Conservation (phyloP, 129 eudicot species). For the Helichrysum umbraculigerum region DNA sequence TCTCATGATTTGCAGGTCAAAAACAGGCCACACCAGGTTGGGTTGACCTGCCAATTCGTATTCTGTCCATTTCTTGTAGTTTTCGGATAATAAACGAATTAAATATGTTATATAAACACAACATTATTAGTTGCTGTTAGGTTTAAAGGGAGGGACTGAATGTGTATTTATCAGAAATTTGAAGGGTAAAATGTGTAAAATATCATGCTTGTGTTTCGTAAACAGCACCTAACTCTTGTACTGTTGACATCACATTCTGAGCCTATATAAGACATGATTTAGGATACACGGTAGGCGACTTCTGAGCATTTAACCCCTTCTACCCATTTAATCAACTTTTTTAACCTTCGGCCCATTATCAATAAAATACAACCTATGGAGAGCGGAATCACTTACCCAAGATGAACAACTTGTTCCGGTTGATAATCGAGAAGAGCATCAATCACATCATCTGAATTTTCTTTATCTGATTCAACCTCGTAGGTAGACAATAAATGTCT, state of each 20-base stretch:
- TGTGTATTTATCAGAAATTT: too few species aligned
- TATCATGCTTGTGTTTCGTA: too few species aligned
- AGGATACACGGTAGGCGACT: background rate
- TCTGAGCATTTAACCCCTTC: background rate
- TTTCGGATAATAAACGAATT: background rate
- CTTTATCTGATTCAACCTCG: slow-evolving; percentile 60
- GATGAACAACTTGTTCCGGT: slow-evolving; percentile 45
- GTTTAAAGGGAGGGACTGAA: too few species aligned
- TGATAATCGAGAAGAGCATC: slow-evolving; percentile 39
- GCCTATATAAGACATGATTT: background rate
- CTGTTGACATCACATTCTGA: too few species aligned
- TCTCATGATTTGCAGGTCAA: background rate
- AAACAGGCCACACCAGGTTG: background rate
- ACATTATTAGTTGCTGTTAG: too few species aligned
- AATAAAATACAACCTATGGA: background rate
- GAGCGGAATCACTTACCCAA: slow-evolving; percentile 30
- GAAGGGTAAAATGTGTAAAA: too few species aligned
- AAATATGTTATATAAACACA: background rate
- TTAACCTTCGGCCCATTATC: background rate
- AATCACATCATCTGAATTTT: slow-evolving; percentile 36
- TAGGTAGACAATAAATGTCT: slow-evolving; percentile 72
- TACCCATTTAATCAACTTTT: background rate
- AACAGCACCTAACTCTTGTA: too few species aligned
- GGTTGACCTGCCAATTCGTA: background rate
- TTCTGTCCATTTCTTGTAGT: background rate